Evolutionary conservation across 2,329 filamentous ascomycete species (phyloP).

Genomic region (Diaporthe ampelina): DNA sequence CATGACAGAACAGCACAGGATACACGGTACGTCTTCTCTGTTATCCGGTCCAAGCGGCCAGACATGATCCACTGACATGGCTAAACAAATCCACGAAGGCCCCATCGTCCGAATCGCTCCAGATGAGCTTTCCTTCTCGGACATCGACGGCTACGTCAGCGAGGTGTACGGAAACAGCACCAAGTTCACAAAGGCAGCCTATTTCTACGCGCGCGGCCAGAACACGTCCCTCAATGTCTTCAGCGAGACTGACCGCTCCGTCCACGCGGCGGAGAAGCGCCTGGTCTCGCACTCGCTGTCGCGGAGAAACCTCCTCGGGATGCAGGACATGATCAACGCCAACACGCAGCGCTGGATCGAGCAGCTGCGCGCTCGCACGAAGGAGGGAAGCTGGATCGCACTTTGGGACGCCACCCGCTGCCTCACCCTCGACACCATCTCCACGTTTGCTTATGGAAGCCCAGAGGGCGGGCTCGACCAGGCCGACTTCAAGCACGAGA

Average conservation of each 20-base stretch:
- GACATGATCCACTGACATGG: not conserved
- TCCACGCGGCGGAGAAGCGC: not conserved
- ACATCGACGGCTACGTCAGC: constrained; percentile 3
- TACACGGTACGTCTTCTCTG: constrained; percentile 14
- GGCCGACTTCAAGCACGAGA: not conserved
- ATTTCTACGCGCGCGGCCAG: not conserved
- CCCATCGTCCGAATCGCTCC: not conserved
- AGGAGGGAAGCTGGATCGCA: not conserved
- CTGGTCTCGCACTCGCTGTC: not conserved
- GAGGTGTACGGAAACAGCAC: not conserved
- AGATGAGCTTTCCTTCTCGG: not conserved
- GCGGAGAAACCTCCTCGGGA: not conserved
- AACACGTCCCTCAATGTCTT: not conserved
- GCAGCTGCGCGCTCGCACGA: not conserved
- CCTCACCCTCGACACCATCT: not conserved
- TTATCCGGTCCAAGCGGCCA: not conserved
- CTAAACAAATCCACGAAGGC: not conserved
- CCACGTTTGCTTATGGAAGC: not conserved
- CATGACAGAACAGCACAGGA: constrained; percentile 6
- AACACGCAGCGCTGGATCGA: not conserved
- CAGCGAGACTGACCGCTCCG: not conserved
- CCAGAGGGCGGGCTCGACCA: not conserved
- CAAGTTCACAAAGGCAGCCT: not conserved
- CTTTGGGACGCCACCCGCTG: constrained; percentile 5
- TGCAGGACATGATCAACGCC: constrained; percentile 11